A percentile compares a stretch with the other conserved stretches of the same genome.
These are phyloP conservation scores for Cucurbita ficifolia DNA, from an alignment of 306 rosid species.

Conservation along the genomic window DNA sequence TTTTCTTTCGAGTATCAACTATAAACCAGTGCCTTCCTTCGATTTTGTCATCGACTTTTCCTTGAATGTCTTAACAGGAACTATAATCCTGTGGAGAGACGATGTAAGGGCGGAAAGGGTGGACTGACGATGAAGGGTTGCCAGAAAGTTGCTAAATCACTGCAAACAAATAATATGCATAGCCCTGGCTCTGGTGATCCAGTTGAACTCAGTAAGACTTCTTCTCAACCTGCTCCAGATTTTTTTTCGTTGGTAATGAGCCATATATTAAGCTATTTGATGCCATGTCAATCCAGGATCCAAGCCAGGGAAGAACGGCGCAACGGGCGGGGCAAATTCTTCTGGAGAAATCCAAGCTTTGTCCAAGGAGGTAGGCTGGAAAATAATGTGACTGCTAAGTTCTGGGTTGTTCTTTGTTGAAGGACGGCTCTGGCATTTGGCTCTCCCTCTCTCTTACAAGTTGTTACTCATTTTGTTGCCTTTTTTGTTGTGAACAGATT, in stretches of 20 bases:
- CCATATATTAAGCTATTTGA: conserved; percentile 8
- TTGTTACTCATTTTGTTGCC: not conserved
- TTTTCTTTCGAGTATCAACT: not conserved
- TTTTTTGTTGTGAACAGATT: conserved; percentile 30
- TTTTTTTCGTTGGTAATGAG: not conserved
- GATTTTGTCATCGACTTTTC: not conserved
- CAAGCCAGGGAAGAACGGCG: conserved; percentile 43
- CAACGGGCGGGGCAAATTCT: conserved; percentile 25
- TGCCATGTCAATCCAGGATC: conserved; percentile 28
- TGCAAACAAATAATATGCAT: conserved; percentile 34
- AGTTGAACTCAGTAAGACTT: conserved; percentile 15
- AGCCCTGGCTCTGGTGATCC: conserved; percentile 23
- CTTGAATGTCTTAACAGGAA: conserved; percentile 27
- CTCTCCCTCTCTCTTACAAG: not conserved
- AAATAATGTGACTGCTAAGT: not conserved
- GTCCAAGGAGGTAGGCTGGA: conserved; percentile 56
- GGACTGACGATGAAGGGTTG: conserved; percentile 30
- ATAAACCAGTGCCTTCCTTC: not conserved
- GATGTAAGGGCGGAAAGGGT: conserved; percentile 63
- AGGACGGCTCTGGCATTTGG: not conserved
- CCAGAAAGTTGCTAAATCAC: conserved; percentile 55
- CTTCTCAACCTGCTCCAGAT: conserved; percentile 10
- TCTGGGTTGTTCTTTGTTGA: conserved; percentile 1
- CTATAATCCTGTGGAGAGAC: conserved; percentile 77
- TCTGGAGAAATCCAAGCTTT: conserved; percentile 51